Evolutionary conservation across 331 rosid species (phyloP).

Genomic region (Quercus lobata): DNA sequence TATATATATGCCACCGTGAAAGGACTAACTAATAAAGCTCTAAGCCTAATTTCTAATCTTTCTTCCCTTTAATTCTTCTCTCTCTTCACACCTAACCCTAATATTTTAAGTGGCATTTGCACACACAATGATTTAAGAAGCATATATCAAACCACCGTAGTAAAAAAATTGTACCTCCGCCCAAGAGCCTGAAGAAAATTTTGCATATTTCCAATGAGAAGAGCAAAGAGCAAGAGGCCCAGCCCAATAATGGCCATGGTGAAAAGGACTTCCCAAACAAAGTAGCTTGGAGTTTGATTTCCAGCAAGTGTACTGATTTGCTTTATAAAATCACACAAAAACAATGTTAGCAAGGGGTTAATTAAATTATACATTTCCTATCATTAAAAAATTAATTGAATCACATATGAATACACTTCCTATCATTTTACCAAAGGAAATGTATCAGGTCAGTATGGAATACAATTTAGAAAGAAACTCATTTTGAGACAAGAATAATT

Average conservation of each 20-base stretch:
- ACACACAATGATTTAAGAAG: constrained; percentile 5
- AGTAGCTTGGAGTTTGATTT: constrained; percentile 67
- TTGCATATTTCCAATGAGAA: constrained; percentile 87
- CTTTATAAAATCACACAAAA: constrained; percentile 36
- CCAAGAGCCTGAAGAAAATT: constrained; percentile 91
- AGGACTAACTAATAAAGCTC: too few relatives aligned
- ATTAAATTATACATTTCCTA: neutral
- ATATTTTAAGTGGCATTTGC: neutral
- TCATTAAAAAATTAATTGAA: neutral
- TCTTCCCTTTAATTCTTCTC: too few relatives aligned
- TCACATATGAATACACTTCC: neutral
- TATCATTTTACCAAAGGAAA: neutral
- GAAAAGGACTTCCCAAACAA: constrained; percentile 69
- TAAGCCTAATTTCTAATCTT: too few relatives aligned
- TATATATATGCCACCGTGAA: too few relatives aligned
- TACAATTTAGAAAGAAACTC: neutral
- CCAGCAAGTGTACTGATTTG: constrained; percentile 95
- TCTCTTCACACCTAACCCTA: too few relatives aligned
- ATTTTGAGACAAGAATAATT: neutral
- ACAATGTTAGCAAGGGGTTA: neutral
- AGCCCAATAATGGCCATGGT: constrained; percentile 74
- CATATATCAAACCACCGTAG: neutral
- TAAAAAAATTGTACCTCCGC: constrained; percentile 43
- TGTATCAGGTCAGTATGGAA: neutral
- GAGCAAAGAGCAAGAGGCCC: constrained; percentile 70